Percentiles rank a stretch among this genome's conserved stretches.
phyloP scores from a whole-genome alignment of 2,329 filamentous ascomycete genomes.

The Dactylellina sp. region DNA sequence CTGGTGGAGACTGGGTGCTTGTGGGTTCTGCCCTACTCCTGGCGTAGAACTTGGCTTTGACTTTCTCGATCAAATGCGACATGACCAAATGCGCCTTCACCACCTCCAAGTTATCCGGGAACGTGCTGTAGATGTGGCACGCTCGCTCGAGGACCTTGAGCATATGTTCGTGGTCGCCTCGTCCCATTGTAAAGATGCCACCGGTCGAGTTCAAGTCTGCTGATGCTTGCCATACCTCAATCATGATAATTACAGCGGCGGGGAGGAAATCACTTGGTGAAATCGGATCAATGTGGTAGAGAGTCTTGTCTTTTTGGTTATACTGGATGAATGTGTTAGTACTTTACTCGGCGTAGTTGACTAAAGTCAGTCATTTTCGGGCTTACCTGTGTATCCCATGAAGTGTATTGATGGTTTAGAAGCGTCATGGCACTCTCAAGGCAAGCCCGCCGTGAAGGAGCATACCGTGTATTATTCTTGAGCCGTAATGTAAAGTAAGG shows the following conservation, averaged over 20 bases:
- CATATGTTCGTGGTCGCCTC: slow-evolving; percentile 78
- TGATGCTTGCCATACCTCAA: slow-evolving; percentile 62
- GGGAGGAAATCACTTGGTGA: slow-evolving; percentile 63
- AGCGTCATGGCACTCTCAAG: slow-evolving; percentile 88
- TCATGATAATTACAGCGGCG: slow-evolving; percentile 60
- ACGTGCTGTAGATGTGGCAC: slow-evolving; percentile 46
- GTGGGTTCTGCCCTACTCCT: slow-evolving; percentile 27
- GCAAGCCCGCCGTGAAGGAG: slow-evolving; percentile 83
- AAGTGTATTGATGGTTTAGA: slow-evolving; percentile 77
- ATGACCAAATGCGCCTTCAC: slow-evolving; percentile 85
- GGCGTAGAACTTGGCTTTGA: slow-evolving; percentile 65
- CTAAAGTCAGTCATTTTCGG: slow-evolving; percentile 67
- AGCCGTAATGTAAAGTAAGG: slow-evolving; percentile 81
- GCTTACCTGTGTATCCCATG: slow-evolving; percentile 87
- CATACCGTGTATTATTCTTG: slow-evolving; percentile 81
- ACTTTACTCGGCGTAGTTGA: slow-evolving; percentile 70
- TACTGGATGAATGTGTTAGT: slow-evolving; percentile 63
- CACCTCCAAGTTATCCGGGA: slow-evolving; percentile 78
- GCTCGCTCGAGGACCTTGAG: slow-evolving; percentile 75
- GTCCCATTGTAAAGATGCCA: slow-evolving; percentile 70
- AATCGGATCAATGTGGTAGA: slow-evolving; percentile 64
- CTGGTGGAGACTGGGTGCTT: slow-evolving; percentile 36
- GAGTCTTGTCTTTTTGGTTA: slow-evolving; percentile 62
- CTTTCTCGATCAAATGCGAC: slow-evolving; percentile 84
- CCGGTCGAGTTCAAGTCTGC: slow-evolving; percentile 62